Evolutionary conservation across 306 rosid genomes (phyloP), one percentile per base, ranked within the genome.

Genomic region (Vachellia pachyceras): DNA sequence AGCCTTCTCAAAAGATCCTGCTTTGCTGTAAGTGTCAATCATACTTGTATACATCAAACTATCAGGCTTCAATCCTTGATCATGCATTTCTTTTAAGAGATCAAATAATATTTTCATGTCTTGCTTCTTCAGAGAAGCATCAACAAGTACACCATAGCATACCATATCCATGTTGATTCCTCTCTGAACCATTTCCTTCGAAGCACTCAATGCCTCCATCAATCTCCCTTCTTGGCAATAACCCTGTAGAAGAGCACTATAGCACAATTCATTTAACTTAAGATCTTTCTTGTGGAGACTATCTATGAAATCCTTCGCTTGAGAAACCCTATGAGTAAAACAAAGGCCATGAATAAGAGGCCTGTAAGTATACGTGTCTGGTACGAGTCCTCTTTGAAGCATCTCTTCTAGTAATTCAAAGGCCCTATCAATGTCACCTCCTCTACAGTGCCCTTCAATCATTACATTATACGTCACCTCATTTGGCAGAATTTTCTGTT

Each of bases 381-480:
- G 97, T 73, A 74, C 71, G 83, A 95, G 97, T 72, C 91, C 96
- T 77, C 80, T 91, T 63, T 67, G 81, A 66, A 83, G 65, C 99
- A 95, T 93, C 81, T 91, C 96, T 77, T 86, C 93, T 25, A 88
- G 87, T 87, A 95, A 82, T 79, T 89, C 93, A 86, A 95, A 93
- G 84, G 96, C 95, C 80, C 85, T 91, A 65, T 72, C 85, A 11
- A 88, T 85, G 82, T 89, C 89, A 69, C 91, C 89, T 77, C 87
- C 82, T 73, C 80, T 72, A 82, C 97, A 91, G 80, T 91, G 76
- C 20, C 97, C 98, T 58, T 95, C 94, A 61, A 95, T 93, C 94
- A 95, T 80, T 66, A 95, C 90, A 85, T 95, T 95, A 80, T 95
- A 95, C 57, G 97, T 93, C 82, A 95, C 94, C 88, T 95, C 94